phyloP scores from a whole-genome alignment of 2,329 filamentous ascomycete genomes.

The Emmonsiellopsis sp. region DNA sequence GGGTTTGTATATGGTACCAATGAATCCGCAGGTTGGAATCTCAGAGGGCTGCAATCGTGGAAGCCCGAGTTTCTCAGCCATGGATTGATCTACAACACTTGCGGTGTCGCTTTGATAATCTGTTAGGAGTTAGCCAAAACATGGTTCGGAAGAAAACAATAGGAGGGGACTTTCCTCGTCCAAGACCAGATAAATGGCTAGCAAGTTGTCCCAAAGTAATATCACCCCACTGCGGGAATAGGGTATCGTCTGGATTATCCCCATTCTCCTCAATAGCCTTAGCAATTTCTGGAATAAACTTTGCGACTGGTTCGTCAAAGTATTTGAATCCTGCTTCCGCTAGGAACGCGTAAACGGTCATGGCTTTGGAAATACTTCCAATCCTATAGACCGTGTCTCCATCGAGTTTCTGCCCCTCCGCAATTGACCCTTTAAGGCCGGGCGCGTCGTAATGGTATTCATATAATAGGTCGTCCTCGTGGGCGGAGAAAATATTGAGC shows the following conservation, averaged over 20 bases:
- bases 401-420: constrained; percentile 14
- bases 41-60: neutral
- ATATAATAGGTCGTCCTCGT: constrained; percentile 10
- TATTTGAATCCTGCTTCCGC: constrained; percentile 31
- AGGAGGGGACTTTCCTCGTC: neutral
- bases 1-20: neutral
- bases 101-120: neutral
- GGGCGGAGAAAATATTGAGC: constrained; percentile 6
- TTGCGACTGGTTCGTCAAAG: constrained; percentile 35
- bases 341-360: constrained; percentile 36
- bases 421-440: constrained; percentile 14
- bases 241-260: neutral
- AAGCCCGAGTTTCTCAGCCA: neutral
- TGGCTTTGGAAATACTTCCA: constrained; percentile 39
- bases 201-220: constrained; percentile 10
- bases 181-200: constrained; percentile 8
- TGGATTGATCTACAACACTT: neutral
- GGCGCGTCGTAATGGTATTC: constrained; percentile 6
- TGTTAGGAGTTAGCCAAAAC: neutral
- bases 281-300: constrained; percentile 35
- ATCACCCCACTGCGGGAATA: constrained; percentile 6
- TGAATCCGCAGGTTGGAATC: neutral
- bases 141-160: neutral
- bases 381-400: constrained; percentile 32
- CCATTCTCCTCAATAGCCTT: constrained; percentile 1